phyloP scores from a whole-genome alignment of 768 basidiomycete species.

The Termitomyces sp. region DNA sequence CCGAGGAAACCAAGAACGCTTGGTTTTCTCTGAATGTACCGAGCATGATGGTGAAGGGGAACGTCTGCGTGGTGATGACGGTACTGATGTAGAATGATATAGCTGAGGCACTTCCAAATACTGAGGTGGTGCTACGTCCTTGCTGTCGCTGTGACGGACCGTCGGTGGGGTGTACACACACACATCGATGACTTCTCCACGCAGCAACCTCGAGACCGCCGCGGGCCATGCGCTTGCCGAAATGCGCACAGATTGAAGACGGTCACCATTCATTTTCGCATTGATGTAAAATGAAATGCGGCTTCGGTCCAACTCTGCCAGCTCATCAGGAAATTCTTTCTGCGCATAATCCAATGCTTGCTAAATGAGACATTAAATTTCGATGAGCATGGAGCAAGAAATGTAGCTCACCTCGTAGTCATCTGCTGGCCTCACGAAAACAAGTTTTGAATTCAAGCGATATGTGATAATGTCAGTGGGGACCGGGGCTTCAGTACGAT shows the following conservation, averaged over 20 bases:
- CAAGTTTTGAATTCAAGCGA: slow-evolving; percentile 37
- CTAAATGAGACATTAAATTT: slow-evolving; percentile 24
- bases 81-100: slow-evolving; percentile 22
- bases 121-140: slow-evolving; percentile 38
- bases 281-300: slow-evolving; percentile 43
- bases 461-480: slow-evolving; percentile 51
- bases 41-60: slow-evolving; percentile 20
- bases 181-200: slow-evolving; percentile 49
- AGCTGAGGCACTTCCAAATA: slow-evolving; percentile 37
- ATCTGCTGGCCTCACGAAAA: slow-evolving; percentile 46
- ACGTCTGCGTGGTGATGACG: slow-evolving; percentile 21
- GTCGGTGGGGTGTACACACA: slow-evolving; percentile 29
- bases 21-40: slow-evolving; percentile 13
- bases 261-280: slow-evolving; percentile 26
- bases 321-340: slow-evolving; percentile 44
- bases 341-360: slow-evolving; percentile 49
- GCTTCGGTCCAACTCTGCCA: slow-evolving; percentile 33
- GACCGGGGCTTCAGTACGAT: slow-evolving; percentile 20
- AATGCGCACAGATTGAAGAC: slow-evolving; percentile 41
- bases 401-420: slow-evolving; percentile 37
- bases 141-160: slow-evolving; percentile 17
- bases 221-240: slow-evolving; percentile 50
- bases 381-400: not conserved
- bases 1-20: slow-evolving; percentile 19
- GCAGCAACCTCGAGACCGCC: slow-evolving; percentile 35